Percentiles rank a stretch among this genome's conserved stretches.
These are phyloP conservation scores for Pyricularia grisea DNA, from an alignment of 2,329 filamentous ascomycete species.

Conservation along the genomic window DNA sequence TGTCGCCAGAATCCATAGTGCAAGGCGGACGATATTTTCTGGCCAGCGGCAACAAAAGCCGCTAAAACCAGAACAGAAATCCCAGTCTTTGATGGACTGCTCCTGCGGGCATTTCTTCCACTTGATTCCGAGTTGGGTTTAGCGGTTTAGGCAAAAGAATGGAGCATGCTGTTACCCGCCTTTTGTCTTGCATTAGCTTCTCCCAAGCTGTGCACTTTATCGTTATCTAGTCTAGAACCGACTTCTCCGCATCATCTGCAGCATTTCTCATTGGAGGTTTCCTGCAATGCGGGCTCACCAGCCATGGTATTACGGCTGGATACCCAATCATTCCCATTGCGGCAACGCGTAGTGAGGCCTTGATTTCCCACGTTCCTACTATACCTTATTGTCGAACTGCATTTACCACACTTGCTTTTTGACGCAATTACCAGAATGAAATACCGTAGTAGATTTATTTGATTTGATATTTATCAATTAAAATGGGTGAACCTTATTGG, in stretches of 20 bases:
- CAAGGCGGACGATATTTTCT: too few species aligned
- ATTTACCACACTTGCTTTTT: neutral
- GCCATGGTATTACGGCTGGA: neutral
- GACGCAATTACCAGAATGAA: neutral
- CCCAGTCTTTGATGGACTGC: too few species aligned
- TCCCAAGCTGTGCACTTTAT: neutral
- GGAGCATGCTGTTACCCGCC: too few species aligned
- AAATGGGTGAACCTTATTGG: neutral
- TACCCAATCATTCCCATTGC: neutral
- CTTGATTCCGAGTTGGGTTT: too few species aligned
- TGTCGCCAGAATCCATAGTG: too few species aligned
- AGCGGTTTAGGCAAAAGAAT: too few species aligned
- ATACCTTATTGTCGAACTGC: neutral
- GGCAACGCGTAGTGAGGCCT: neutral
- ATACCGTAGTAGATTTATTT: neutral
- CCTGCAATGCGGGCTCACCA: neutral
- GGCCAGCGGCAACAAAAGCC: too few species aligned
- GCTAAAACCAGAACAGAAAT: too few species aligned
- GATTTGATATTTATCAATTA: neutral
- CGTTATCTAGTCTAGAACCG: neutral
- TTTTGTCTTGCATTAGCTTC: neutral
- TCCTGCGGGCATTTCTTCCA: too few species aligned
- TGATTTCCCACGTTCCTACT: neutral
- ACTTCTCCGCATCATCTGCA: neutral
- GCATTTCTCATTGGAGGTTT: neutral